Evolutionary conservation across 768 basidiomycete species (phyloP).

Genomic region (Mycena rebaudengoi): DNA sequence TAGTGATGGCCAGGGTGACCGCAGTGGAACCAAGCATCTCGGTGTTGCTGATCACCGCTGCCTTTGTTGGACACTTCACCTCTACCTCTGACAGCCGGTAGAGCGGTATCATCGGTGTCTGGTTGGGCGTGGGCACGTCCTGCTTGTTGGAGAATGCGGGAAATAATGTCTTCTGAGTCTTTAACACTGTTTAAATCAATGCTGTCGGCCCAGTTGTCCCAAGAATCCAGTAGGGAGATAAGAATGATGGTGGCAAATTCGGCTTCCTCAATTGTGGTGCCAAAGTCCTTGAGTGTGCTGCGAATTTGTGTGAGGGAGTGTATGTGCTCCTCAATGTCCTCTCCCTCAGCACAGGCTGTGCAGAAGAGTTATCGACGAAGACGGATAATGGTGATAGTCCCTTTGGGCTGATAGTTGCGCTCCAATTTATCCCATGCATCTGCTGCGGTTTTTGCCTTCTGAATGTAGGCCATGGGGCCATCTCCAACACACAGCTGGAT

Average conservation of each 20-base stretch:
- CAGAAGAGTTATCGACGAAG: slow-evolving; percentile 20
- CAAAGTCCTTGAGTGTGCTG: slow-evolving; percentile 33
- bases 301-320: slow-evolving; percentile 31
- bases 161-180: slow-evolving; percentile 26
- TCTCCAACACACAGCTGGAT: slow-evolving; percentile 33
- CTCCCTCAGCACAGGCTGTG: slow-evolving; percentile 34
- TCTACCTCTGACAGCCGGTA: not conserved
- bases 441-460: slow-evolving; percentile 29
- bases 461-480: slow-evolving; percentile 35
- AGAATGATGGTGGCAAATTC: slow-evolving; percentile 42
- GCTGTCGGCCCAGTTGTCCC: slow-evolving; percentile 38
- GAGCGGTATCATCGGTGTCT: not conserved
- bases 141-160: slow-evolving; percentile 31
- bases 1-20: slow-evolving; percentile 5
- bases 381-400: slow-evolving; percentile 35
- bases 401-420: slow-evolving; percentile 36
- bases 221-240: slow-evolving; percentile 41
- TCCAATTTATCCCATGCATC: slow-evolving; percentile 40
- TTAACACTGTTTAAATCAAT: slow-evolving; percentile 25
- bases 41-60: not conserved
- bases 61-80: not conserved
- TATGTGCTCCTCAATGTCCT: slow-evolving; percentile 43
- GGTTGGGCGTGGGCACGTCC: not conserved
- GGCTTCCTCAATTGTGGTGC: slow-evolving; percentile 29
- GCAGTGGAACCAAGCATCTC: not conserved